Evolutionary conservation across 495 filamentous ascomycete species (phyloP), one percentile per base, ranked within the genome.

Genomic region (Podospora tetraspora): DNA sequence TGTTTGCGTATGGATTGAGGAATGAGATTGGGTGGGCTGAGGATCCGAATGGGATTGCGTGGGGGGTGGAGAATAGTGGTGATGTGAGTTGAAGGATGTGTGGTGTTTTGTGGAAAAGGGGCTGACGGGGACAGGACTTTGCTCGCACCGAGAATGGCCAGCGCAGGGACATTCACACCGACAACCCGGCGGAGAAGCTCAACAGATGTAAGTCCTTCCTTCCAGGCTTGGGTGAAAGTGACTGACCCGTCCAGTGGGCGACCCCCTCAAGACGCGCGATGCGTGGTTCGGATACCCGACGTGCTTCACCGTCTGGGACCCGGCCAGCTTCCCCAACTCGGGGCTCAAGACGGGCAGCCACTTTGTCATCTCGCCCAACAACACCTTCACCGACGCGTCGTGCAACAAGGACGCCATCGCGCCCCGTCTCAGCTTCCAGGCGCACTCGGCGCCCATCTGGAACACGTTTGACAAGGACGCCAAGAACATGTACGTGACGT

Each of bases 181-280:
- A 90, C 68, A 92, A 91, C 73, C 89, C 89, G 1, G 90, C 85
- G 4, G 89, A 91, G 74, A 87, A 92, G 76, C 78, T 92, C 66
- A 92, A 92, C 74, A 90, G 83, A 75, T 86, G 85, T 67, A 84
- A 86, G 27, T 82, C 76, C 16, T 0, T 10, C 4, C 56, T 27
- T 27, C 2, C 12, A 8, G 11, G 57, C 3, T 1, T 19, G 6
- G 5, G 10, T 4, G 10, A 21, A 1, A 64, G 3, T 16, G 1
- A 34, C 16, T 57, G 22, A 59, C 66, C 22, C 21, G 22, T 12
- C 9, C 63, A 76, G 75, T 80, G 23, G 79, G 79, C 67, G 74
- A 80, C 67, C 79, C 79, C 60, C 64, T 75, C 27, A 78, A 72
- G 56, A 57, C 59, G 10, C 72, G 74, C 43, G 70, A 79, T 62